phyloP scores from a whole-genome alignment of 177 flowering plant genomes.

The Vitis hybrid region DNA sequence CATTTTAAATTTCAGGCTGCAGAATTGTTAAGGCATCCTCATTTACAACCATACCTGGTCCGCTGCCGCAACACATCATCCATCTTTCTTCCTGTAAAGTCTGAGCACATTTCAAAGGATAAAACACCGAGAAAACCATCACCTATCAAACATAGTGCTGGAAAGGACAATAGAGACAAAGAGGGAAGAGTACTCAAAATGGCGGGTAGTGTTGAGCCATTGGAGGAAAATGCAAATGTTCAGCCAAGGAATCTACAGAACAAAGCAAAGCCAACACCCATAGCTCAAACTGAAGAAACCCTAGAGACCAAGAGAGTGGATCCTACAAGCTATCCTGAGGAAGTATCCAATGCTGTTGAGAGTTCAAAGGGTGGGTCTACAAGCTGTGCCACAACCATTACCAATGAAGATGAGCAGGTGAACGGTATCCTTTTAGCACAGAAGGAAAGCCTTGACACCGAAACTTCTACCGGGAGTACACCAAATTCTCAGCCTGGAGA shows the following conservation, averaged over 20 bases:
- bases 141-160: conserved; percentile 29
- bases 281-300: conserved; percentile 31
- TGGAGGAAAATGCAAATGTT: conserved; percentile 1
- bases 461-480: conserved; percentile 16
- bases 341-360: conserved; percentile 26
- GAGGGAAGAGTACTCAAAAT: conserved; percentile 22
- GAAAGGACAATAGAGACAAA: conserved; percentile 31
- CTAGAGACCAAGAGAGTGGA: conserved; percentile 64
- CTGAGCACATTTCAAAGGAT: conserved; percentile 38
- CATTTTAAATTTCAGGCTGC: conserved; percentile 59
- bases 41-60: conserved; percentile 74
- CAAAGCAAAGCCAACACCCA: conserved; percentile 21
- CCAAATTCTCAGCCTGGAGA: conserved; percentile 25
- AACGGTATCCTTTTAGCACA: conserved; percentile 12
- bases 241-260: conserved; percentile 18
- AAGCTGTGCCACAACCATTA: conserved; percentile 24
- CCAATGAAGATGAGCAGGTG: conserved; percentile 34
- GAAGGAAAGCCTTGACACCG: conserved; percentile 19
- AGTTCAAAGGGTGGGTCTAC: conserved; percentile 28
- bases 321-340: conserved; percentile 42
- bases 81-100: conserved; percentile 68
- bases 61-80: conserved; percentile 63
- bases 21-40: conserved; percentile 84
- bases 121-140: conserved; percentile 34
- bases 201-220: conserved; percentile 13